phyloP scores from a whole-genome alignment of 139 green algal genomes.

The Chlorella sp. region DNA sequence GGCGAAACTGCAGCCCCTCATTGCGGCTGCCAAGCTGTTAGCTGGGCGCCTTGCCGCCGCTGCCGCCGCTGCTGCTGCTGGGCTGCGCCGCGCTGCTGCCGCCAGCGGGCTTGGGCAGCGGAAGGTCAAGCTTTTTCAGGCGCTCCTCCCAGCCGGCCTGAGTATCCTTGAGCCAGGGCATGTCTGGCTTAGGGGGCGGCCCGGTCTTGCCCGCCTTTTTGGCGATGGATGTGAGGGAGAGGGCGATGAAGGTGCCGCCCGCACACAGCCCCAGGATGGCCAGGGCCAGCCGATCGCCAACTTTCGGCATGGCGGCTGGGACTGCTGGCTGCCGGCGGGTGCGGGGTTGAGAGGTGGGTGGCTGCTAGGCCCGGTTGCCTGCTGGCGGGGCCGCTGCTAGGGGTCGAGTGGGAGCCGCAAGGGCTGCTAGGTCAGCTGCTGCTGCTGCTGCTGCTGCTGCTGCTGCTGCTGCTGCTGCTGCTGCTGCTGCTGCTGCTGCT shows the following conservation, averaged over 20 bases:
- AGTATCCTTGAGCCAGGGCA: conserved; percentile 19
- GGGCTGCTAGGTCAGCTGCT: background rate
- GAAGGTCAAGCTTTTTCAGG: background rate
- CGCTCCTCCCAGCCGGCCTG: conserved; percentile 8
- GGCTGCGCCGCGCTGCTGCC: background rate
- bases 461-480: conserved; percentile 14
- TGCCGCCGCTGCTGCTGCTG: background rate
- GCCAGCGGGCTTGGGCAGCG: background rate
- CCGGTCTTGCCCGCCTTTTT: conserved; percentile 19
- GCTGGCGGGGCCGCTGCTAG: background rate
- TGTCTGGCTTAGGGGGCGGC: conserved; percentile 15
- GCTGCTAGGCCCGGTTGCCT: background rate
- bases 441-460: background rate
- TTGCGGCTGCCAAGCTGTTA: no score
- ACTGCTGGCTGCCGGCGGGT: background rate
- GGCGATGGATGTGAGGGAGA: conserved; percentile 28
- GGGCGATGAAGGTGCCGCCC: conserved; percentile 41
- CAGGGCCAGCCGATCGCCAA: conserved; percentile 32
- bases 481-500: background rate
- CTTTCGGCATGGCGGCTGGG: background rate
- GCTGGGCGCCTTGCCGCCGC: background rate
- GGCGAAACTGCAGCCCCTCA: no score
- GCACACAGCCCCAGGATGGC: conserved; percentile 30
- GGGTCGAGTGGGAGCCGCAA: background rate
- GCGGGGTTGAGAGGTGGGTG: background rate